Base-by-base conservation (phyloP, 257 asterid genomes). In the Parsonsia alboflavescens region DNA sequence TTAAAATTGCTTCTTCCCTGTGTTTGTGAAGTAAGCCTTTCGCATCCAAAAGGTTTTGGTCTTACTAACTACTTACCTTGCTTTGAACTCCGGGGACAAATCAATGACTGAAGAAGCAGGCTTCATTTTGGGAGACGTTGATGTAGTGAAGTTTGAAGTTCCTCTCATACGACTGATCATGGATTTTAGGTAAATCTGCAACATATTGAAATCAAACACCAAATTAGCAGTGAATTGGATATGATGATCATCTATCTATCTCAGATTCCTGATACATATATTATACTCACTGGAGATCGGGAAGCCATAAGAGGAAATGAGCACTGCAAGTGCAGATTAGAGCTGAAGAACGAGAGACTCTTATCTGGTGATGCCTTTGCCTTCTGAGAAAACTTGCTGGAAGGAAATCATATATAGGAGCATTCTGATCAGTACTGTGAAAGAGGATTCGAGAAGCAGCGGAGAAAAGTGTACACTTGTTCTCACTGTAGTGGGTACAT, bases 81-180 rank as follows among this genome's bases (percentile, higher is more conserved):
- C 78, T 17, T 76, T 78, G 41, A 61, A 28, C 45, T 69, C 71
- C 13, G 78, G 77, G 6, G 62, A 8, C 6, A 50, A 33, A 15
- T 58, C 75, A 1, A 76, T 70, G 0, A 82, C 0, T 19, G 73
- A 68, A 44, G 78, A 74, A 68, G 57, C 44, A 3, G 86, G 73
- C 78, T 77, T 83, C 81, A 80, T 28, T 33, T 62, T 80, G 11
- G 88, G 82, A 28, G 69, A 53, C 45, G 78, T 73, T 0, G 82
- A 77, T 26, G 87, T 82, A 7, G 78, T 66, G 26, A 80, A 80
- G 70, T 28, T 78, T 26, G 83, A 71, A 11, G 46, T 80, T 49
- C 82, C 80, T 8, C 76, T 74, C 21, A 85, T 73, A 24, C 76
- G 75, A 65, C 24, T 76, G 2, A 66, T 24, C 68, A 70, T 65